Percentiles rank a stretch among this genome's conserved stretches.
Conservation (phyloP, 345 rosid species). For the Linum usitatissimum region DNA sequence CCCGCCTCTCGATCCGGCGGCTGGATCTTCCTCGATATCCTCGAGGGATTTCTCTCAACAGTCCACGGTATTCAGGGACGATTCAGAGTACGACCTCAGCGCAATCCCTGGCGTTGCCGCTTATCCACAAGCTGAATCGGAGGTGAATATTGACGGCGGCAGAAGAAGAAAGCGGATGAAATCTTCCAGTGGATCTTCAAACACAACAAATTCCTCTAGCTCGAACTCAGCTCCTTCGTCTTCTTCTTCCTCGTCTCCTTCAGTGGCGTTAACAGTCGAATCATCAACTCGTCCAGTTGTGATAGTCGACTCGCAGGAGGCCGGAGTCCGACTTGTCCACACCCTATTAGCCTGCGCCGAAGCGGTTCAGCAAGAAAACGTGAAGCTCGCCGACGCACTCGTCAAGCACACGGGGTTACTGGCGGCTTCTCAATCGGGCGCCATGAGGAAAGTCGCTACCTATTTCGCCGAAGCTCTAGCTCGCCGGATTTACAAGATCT, state of each 20-base stretch:
- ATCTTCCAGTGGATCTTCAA: conserved; percentile 16
- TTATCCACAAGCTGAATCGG: conserved; percentile 18
- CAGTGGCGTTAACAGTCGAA: not conserved
- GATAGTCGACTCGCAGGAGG: conserved; percentile 22
- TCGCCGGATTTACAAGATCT: conserved; percentile 25
- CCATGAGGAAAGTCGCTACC: conserved; percentile 24
- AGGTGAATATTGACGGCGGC: conserved; percentile 2
- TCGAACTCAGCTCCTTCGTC: too few relatives aligned
- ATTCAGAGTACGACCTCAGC: conserved; percentile 56
- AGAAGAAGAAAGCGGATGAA: conserved; percentile 32
- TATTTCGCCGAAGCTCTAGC: conserved; percentile 24
- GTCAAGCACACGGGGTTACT: conserved; percentile 18
- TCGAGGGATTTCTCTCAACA: conserved; percentile 18
- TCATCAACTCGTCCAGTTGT: not conserved
- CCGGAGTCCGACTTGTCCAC: conserved; percentile 24
- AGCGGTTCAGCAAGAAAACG: conserved; percentile 20
- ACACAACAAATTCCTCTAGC: not conserved
- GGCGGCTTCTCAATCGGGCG: conserved; percentile 25
- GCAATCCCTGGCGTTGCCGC: conserved; percentile 64
- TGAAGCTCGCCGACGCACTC: conserved; percentile 19
- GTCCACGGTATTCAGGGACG: conserved; percentile 19
- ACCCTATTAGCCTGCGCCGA: conserved; percentile 25
- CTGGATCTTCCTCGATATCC: conserved; percentile 22
- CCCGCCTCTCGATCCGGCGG: not conserved
- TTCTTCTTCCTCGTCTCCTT: conserved; percentile 19